Conservation (phyloP, 1,284 basidiomycete genomes). For the Peniophora sp. region DNA sequence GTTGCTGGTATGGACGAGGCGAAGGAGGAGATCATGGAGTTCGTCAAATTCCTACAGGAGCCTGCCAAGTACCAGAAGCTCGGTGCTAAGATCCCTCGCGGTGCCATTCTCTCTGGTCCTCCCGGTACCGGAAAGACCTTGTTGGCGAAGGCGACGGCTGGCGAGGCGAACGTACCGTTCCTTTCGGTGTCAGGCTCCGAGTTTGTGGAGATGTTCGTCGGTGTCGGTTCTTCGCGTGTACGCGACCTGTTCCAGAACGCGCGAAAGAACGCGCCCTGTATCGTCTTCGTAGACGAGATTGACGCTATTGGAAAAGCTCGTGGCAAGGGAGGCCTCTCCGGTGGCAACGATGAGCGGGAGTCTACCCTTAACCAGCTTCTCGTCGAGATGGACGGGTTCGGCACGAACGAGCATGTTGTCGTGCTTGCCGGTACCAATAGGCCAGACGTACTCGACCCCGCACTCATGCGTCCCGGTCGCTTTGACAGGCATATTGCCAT, state of each 20-base stretch:
- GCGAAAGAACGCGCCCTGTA: constrained; percentile 96
- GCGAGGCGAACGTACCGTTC: constrained; percentile 96
- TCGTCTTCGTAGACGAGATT: constrained; percentile 98
- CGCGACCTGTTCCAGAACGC: constrained; percentile 96
- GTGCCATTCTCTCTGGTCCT: constrained; percentile 95
- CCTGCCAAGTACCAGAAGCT: constrained; percentile 92
- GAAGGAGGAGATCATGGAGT: constrained; percentile 99
- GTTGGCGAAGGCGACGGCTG: constrained; percentile 96
- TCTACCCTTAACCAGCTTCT: constrained; percentile 96
- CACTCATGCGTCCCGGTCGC: constrained; percentile 93
- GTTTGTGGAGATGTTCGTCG: constrained; percentile 99
- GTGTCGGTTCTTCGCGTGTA: constrained; percentile 96
- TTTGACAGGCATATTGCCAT: constrained; percentile 98
- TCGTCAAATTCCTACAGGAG: constrained; percentile 98
- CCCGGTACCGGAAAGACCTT: constrained; percentile 99
- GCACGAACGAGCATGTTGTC: constrained; percentile 92
- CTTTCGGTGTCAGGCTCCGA: constrained; percentile 97
- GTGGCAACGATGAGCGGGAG: constrained; percentile 98
- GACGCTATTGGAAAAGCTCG: constrained; percentile 97
- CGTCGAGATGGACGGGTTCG: constrained; percentile 99
- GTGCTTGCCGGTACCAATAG: constrained; percentile 96
- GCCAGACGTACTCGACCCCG: constrained; percentile 92
- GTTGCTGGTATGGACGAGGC: constrained; percentile 99
- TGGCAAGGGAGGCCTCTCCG: constrained; percentile 82
- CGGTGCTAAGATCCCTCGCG: constrained; percentile 97